These are phyloP conservation scores for Nemania bipapillata DNA, from an alignment of 2,329 filamentous ascomycete genomes.

Conservation along the genomic window DNA sequence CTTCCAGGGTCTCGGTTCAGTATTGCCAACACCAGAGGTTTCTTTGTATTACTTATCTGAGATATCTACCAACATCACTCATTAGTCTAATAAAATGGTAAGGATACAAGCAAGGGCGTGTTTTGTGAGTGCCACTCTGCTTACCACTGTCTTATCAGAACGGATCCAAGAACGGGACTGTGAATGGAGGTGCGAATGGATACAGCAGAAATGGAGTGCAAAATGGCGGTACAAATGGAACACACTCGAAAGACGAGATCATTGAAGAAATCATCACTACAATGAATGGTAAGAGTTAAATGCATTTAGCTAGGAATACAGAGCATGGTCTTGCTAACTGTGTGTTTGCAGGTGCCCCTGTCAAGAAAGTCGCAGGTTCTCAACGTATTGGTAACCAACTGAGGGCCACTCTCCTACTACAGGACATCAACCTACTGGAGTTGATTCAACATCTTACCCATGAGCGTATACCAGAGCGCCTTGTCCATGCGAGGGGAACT, in stretches of 20 bases:
- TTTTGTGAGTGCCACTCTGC: neutral
- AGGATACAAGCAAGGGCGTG: neutral
- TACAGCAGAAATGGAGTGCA: neutral
- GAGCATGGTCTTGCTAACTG: neutral
- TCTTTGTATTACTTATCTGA: neutral
- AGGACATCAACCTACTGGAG: conserved; percentile 38
- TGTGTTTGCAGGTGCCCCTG: conserved; percentile 18
- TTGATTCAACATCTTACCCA: conserved; percentile 44
- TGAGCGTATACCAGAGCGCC: conserved; percentile 45
- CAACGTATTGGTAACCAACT: conserved; percentile 35
- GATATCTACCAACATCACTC: neutral
- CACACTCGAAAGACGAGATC: neutral
- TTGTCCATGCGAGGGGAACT: conserved; percentile 42
- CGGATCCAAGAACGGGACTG: neutral
- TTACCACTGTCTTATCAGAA: conserved; percentile 3
- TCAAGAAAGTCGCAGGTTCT: conserved; percentile 22
- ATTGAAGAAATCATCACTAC: conserved; percentile 29
- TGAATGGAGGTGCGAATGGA: conserved; percentile 3
- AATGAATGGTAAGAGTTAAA: conserved; percentile 30
- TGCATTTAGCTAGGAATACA: neutral
- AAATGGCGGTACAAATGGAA: conserved; percentile 2
- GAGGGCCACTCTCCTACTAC: conserved; percentile 26
- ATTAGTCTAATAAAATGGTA: conserved; percentile 13
- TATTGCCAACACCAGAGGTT: neutral
- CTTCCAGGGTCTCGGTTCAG: neutral